Base-by-base conservation (phyloP, 2,329 filamentous ascomycete genomes). In the Atkinsonella hypoxylon region DNA sequence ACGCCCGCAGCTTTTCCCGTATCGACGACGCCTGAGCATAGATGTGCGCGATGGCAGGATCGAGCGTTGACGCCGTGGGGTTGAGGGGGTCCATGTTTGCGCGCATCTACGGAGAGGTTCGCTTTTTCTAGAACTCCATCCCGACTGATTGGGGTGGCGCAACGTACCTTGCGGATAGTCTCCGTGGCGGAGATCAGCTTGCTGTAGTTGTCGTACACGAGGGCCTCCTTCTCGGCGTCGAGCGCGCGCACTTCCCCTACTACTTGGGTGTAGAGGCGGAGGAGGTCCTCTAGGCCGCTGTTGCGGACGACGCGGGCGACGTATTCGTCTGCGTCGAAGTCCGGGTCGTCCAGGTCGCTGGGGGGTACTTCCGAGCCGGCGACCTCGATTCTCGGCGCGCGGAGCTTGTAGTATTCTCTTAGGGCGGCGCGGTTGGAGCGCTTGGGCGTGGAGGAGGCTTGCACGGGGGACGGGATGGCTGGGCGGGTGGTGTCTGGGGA, bases 121-220 rank as follows among this genome's bases (percentile, higher is more conserved):
- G 8, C 26, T 5, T 22, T 22, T 22, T 22, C 20, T 22, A n/a
- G n/a, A n/a, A n/a, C n/a, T n/a, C n/a, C 5, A 22, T 22, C 20
- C 20, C 20, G 20, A 22, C 20, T n/a, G n/a, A n/a, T n/a, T n/a
- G n/a, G 20, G 20, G 20, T n/a, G 1, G n/a, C n/a, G n/a, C n/a
- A n/a, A n/a, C n/a, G 15, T 58, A 81, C 79, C 70, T 87, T 89
- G 47, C 87, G 79, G 61, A 98, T 98, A 3, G 91, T 97, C 67
- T 95, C 91, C 11, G 94, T 96, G 1, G 93, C 93, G n/a, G 85
- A 81, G 57, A 98, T 96, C 57, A 98, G 71, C 70, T 97, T 97
- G 58, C 86, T 93, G 67, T 97, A 98, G 64, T 98, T 98, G 66
- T 98, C 91, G 66, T 98, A 98, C 4, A 98, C 93, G 54, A 98